Base-by-base conservation (phyloP, 345 rosid species). In the Linum trigynum region DNA sequence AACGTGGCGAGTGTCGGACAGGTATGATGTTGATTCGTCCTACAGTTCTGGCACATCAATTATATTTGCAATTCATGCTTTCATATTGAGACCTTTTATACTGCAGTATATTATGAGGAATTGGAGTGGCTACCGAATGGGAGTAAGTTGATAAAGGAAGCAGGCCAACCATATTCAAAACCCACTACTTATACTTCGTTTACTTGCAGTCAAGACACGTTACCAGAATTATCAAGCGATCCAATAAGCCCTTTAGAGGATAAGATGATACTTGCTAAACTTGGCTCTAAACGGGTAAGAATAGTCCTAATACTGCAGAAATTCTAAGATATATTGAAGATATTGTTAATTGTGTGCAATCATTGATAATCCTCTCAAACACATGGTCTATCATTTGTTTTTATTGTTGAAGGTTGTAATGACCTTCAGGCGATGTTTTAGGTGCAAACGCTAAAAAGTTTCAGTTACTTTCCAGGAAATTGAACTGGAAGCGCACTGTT, bases 401-500 rank as follows among this genome's bases (percentile, higher is more conserved):
- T n/a, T n/a, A n/a, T n/a, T n/a, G n/a, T n/a, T n/a, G n/a, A n/a
- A n/a, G 53, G 12, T 8, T 48, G 53, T 6, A n/a, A n/a, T n/a
- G n/a, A n/a, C n/a, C n/a, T n/a, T n/a, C n/a, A n/a, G n/a, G n/a
- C n/a, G n/a, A n/a, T n/a, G n/a, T n/a, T n/a, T 57, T 57, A 16
- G 23, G 7, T 57, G 37, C 7, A 36, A 10, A 4, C 39, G 42
- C n/a, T 45, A 7, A 70, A 35, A 4, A 16, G 14, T 38, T 1
- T n/a, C 40, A 7, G 12, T 16, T 35, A 5, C 72, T 56, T 48
- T 39, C 69, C 72, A 94, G 99, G 97, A 94, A 85, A 90, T 94
- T 38, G 97, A 94, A 66, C 79, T 94, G 4, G 99, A 94, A 76
- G 99, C 89, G 50, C 97, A 94, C 97, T 3, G 88, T 90, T 57